A percentile compares a stretch with the other conserved stretches of the same genome.
Conservation (phyloP, 805 yeast genomes). For the Zygosaccharomyces siamensis region DNA sequence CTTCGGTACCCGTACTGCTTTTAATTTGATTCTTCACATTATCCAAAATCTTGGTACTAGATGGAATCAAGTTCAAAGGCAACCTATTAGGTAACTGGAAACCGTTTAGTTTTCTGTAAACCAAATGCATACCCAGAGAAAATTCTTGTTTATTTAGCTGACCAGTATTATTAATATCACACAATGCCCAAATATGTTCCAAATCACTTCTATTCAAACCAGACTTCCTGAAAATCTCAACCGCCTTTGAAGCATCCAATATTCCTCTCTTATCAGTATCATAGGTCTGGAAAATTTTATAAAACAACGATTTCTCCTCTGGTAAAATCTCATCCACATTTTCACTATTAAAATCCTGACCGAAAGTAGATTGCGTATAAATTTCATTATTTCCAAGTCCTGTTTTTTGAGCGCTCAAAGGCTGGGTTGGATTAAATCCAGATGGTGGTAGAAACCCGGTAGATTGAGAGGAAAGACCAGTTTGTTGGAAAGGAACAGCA, state of each 20-base stretch:
- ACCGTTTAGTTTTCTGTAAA: constrained; percentile 86
- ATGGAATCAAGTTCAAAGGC: constrained; percentile 89
- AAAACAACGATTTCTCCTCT: constrained; percentile 82
- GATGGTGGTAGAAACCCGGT: constrained; percentile 61
- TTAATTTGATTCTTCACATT: constrained; percentile 56
- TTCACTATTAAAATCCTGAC: constrained; percentile 34
- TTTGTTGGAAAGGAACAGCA: constrained; percentile 3
- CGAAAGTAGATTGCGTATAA: constrained; percentile 35
- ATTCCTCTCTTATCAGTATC: constrained; percentile 64
- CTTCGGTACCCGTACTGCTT: constrained; percentile 10
- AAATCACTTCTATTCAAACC: constrained; percentile 82
- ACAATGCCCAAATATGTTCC: constrained; percentile 85
- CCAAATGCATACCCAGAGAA: constrained; percentile 95
- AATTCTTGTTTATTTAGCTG: constrained; percentile 84
- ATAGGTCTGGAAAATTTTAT: constrained; percentile 84
- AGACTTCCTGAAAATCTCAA: constrained; percentile 82
- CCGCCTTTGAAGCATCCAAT: constrained; percentile 76
- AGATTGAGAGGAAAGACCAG: constrained; percentile 39
- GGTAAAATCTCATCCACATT: constrained; percentile 68
- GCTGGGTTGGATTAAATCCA: constrained; percentile 31
- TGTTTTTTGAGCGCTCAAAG: constrained; percentile 41
- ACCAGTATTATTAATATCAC: constrained; percentile 80
- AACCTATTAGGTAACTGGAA: constrained; percentile 73
- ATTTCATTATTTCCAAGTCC: constrained; percentile 42
- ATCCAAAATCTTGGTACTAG: constrained; percentile 69